Conservation (phyloP, 148 eudicot genomes). For the Bassia scoparia region DNA sequence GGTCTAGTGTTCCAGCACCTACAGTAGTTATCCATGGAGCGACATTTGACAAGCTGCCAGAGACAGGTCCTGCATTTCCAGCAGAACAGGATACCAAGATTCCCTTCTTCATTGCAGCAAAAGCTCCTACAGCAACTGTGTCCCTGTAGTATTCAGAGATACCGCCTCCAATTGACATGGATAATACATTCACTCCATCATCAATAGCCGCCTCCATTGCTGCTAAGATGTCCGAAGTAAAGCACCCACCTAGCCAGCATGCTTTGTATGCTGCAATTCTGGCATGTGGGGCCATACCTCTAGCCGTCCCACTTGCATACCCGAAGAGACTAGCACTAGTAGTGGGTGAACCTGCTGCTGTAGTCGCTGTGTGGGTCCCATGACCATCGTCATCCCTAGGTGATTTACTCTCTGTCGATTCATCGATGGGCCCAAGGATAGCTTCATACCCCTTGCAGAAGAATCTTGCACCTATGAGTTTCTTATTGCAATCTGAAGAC, state of each 20-base stretch:
- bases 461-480: conserved; percentile 74
- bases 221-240: conserved; percentile 66
- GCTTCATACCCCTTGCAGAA: conserved; percentile 72
- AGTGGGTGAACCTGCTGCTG: conserved; percentile 71
- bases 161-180: conserved; percentile 73
- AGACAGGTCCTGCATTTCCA: conserved; percentile 70
- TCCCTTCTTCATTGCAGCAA: conserved; percentile 57
- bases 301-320: conserved; percentile 70
- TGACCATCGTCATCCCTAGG: conserved; percentile 92
- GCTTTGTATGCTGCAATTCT: conserved; percentile 69
- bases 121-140: conserved; percentile 65
- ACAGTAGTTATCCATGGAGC: conserved; percentile 95
- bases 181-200: conserved; percentile 72
- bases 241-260: conserved; percentile 79
- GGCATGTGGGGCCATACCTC: conserved; percentile 77
- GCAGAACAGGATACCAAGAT: conserved; percentile 70
- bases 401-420: conserved; percentile 54
- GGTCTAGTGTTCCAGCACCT: conserved; percentile 80
- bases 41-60: conserved; percentile 57
- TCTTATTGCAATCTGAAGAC: conserved; percentile 54
- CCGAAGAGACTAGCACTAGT: conserved; percentile 63
- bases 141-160: conserved; percentile 53
- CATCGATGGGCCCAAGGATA: conserved; percentile 58
- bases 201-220: conserved; percentile 74
- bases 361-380: conserved; percentile 89